Evolutionary conservation across 2,329 filamentous ascomycete species (phyloP), one percentile per base, ranked within the genome.

Genomic region (Cercospora zeina): DNA sequence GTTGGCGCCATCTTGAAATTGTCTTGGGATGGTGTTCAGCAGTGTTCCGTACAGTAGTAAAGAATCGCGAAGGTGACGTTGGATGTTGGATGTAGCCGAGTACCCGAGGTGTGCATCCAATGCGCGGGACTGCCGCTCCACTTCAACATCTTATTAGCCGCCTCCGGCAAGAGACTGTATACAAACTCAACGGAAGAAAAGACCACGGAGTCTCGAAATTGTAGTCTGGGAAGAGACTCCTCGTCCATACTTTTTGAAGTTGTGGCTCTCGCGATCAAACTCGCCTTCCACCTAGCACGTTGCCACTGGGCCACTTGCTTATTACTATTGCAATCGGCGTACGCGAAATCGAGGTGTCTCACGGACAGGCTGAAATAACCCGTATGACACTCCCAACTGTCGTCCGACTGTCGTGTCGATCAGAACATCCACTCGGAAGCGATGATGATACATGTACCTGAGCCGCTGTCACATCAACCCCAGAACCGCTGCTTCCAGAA

Each of bases 11-110:
- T 34, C 2, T 4, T 34, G 31, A 8, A 10, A 34, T 2, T 4
- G 6, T 30, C 8, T 27, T 6, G n/a, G n/a, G 13, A 14, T 7
- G 27, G 2, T 53, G 49, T 6, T 34, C 4, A 34, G 10, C n/a
- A 31, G 49, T 53, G n/a, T 53, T 24, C 16, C 19, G n/a, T 16
- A 14, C 8, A 11, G 27, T 16, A 24, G 27, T 34, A 16, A 13
- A n/a, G n/a, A n/a, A n/a, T 82, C 8, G 14, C 24, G 30, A 53
- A 34, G 9, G 49, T 53, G 49, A 53, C 16, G 49, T 34, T 1
- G 6, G 24, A 27, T 3, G 24, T 3, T 27, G 6, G 24, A 27
- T 31, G 47, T 51, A 51, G 47, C 47, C 30, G 49, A 53, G 49
- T 34, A 53, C 24, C 49, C 49, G 49, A 53, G 49, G 49, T 53